Conservation (phyloP, 108 stramenopile species). For the Aurantiochytrium sp. region DNA sequence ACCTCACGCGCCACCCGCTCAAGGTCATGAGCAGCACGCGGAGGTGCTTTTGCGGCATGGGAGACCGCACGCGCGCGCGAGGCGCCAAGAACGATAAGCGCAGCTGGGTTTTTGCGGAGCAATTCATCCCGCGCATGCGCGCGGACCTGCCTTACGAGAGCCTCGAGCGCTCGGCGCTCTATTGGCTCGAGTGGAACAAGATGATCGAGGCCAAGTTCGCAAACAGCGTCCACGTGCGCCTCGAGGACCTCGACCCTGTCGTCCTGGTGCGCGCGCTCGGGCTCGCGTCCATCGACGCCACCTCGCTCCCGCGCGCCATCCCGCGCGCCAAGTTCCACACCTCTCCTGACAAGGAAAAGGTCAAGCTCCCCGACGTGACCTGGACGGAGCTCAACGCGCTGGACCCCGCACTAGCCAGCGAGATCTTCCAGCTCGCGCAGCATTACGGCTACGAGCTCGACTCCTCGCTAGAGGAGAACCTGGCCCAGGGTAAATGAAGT, state of each 20-base stretch:
- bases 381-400: not conserved
- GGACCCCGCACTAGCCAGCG: not conserved
- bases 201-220: not conserved
- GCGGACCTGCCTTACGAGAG: slow-evolving; percentile 1
- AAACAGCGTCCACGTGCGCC: not conserved
- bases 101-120: not conserved
- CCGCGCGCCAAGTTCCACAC: not conserved
- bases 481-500: not conserved
- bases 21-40: slow-evolving; percentile 20
- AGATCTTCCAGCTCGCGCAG: not conserved
- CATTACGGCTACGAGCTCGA: slow-evolving; percentile 20
- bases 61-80: not conserved
- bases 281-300: not conserved
- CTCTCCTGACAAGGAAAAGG: not conserved
- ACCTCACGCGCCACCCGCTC: not conserved
- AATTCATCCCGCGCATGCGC: not conserved
- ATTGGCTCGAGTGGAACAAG: slow-evolving; percentile 1
- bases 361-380: slow-evolving; percentile 11
- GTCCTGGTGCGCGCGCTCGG: not conserved
- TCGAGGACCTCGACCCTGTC: not conserved
- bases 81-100: not conserved
- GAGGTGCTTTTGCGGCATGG: not conserved
- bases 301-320: not conserved
- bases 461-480: not conserved
- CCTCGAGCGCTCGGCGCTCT: not conserved